A percentile compares a stretch with the other conserved stretches of the same genome.
Conservation (phyloP, 2,329 filamentous ascomycete species). For the Gnomoniopsis sp. region DNA sequence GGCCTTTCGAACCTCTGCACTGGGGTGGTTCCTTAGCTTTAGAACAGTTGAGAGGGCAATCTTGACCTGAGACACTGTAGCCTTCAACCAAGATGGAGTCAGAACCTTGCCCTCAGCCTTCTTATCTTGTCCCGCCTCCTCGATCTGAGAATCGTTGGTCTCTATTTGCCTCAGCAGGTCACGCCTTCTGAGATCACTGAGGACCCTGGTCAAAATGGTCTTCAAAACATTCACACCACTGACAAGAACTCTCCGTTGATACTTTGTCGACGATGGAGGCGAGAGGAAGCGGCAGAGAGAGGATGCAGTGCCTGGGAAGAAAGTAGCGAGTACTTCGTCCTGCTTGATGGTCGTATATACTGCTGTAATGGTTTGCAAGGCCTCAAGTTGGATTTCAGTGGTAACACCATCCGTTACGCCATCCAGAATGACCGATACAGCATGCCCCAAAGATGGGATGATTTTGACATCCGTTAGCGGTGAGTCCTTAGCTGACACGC, state of each 20-base stretch:
- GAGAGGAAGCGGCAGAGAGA: slow-evolving; percentile 73
- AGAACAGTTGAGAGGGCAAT: slow-evolving; percentile 75
- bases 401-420: slow-evolving; percentile 63
- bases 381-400: slow-evolving; percentile 66
- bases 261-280: slow-evolving; percentile 57
- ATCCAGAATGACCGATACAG: slow-evolving; percentile 76
- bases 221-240: slow-evolving; percentile 57
- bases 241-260: slow-evolving; percentile 59
- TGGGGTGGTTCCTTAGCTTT: slow-evolving; percentile 69
- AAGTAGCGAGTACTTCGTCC: slow-evolving; percentile 72
- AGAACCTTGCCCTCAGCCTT: slow-evolving; percentile 35
- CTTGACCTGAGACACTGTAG: slow-evolving; percentile 77
- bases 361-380: slow-evolving; percentile 60
- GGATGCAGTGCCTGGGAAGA: slow-evolving; percentile 85
- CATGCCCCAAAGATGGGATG: slow-evolving; percentile 77
- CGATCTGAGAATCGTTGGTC: slow-evolving; percentile 19
- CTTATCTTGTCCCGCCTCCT: slow-evolving; percentile 27
- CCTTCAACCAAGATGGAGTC: slow-evolving; percentile 67
- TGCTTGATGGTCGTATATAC: slow-evolving; percentile 66
- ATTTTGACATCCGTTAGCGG: slow-evolving; percentile 54
- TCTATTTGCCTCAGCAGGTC: slow-evolving; percentile 37
- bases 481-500: slow-evolving; percentile 43
- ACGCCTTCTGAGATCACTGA: slow-evolving; percentile 56
- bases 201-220: slow-evolving; percentile 48
- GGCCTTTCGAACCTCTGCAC: slow-evolving; percentile 63